A percentile compares a stretch with the other conserved stretches of the same genome.
Evolutionary conservation across 2,329 filamentous ascomycete genomes (phyloP).

Genomic region (Epichloe baconii): DNA sequence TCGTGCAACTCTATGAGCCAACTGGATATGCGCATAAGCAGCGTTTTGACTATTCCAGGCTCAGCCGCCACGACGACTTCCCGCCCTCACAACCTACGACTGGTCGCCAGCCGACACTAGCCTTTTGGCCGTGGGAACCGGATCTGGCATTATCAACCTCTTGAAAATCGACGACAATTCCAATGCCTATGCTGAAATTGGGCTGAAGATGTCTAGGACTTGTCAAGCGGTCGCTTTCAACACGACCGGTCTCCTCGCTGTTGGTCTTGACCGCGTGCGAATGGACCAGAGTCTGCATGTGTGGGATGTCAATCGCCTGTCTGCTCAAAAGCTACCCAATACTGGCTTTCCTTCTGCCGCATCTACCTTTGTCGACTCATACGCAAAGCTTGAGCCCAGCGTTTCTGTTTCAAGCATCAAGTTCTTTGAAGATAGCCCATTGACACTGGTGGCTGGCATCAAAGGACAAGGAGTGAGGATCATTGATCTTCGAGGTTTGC

Average conservation of each 20-base stretch:
- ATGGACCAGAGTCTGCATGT: constrained; percentile 75
- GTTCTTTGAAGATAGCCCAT: constrained; percentile 67
- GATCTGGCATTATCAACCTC: constrained; percentile 62
- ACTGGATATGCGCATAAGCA: constrained; percentile 44
- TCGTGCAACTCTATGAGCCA: constrained; percentile 50
- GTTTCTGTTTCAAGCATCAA: constrained; percentile 72
- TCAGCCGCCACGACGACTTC: constrained; percentile 48
- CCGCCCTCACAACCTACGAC: constrained; percentile 52
- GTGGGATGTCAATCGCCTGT: constrained; percentile 60
- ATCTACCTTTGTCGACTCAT: constrained; percentile 40
- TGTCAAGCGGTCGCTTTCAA: constrained; percentile 77
- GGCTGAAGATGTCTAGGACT: constrained; percentile 60
- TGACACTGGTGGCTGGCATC: constrained; percentile 63
- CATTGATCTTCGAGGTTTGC: constrained; percentile 62
- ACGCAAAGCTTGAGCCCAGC: constrained; percentile 47
- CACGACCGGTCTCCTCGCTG: constrained; percentile 56
- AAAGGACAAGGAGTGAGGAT: constrained; percentile 63
- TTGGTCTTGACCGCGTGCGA: constrained; percentile 66
- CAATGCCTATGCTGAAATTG: constrained; percentile 51
- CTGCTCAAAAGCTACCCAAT: constrained; percentile 31
- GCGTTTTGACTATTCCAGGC: constrained; percentile 42
- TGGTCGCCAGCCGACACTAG: constrained; percentile 51
- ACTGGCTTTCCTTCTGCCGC: constrained; percentile 37
- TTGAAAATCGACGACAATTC: constrained; percentile 59
- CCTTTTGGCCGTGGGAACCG: constrained; percentile 62